A percentile compares a stretch with the other conserved stretches of the same genome.
These are phyloP conservation scores for Wickerhamiella infanticola DNA, from an alignment of 1,139 yeast species.

Conservation along the genomic window DNA sequence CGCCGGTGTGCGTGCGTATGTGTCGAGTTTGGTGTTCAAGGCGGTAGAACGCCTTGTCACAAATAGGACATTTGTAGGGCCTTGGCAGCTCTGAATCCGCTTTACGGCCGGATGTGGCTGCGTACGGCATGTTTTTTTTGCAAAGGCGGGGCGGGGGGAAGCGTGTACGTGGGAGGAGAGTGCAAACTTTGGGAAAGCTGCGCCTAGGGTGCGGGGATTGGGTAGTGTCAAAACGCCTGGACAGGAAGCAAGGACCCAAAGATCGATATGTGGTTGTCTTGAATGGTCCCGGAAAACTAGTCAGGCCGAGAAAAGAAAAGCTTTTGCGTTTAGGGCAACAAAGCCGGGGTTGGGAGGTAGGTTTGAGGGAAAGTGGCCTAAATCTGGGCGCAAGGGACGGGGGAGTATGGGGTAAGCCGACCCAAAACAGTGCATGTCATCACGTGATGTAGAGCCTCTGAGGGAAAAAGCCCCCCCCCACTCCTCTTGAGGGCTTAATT, in stretches of 20 bases:
- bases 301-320: too few relatives aligned
- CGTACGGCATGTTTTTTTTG: constrained; percentile 1
- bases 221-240: too few relatives aligned
- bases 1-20: constrained; percentile 90
- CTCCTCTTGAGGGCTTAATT: too few relatives aligned
- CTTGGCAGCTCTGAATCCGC: constrained; percentile 29
- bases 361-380: neutral
- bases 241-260: too few relatives aligned
- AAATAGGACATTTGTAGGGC: constrained; percentile 84
- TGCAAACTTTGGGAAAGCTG: too few relatives aligned
- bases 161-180: too few relatives aligned
- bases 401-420: neutral
- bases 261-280: too few relatives aligned
- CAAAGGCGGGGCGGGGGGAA: neutral
- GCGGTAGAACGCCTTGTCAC: constrained; percentile 84
- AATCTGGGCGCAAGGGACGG: neutral
- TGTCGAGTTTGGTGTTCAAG: constrained; percentile 91
- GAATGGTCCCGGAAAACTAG: too few relatives aligned
- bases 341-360: neutral
- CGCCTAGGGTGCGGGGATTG: too few relatives aligned
- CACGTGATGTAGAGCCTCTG: neutral
- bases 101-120: constrained; percentile 9
- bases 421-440: neutral
- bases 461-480: too few relatives aligned
- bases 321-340: neutral